phyloP scores from a whole-genome alignment of 2,329 filamentous ascomycete species.

The Penicillium sp. region DNA sequence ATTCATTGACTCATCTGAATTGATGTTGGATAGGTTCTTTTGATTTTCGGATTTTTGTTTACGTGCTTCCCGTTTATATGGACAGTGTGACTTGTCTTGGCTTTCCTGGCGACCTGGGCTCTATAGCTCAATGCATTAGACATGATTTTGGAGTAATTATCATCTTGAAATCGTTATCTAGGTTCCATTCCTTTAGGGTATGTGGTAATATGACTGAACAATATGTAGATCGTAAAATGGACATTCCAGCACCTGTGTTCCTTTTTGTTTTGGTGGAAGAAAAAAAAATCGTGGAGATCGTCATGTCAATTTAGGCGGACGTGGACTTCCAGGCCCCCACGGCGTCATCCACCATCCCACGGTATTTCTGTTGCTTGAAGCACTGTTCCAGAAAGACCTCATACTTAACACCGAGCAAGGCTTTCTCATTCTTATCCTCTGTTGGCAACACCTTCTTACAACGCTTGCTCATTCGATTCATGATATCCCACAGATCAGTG shows the following conservation, averaged over 20 bases:
- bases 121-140: not conserved
- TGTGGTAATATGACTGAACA: slow-evolving; percentile 8
- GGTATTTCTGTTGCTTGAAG: slow-evolving; percentile 77
- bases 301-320: slow-evolving; percentile 3
- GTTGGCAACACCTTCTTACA: slow-evolving; percentile 78
- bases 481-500: slow-evolving; percentile 90
- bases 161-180: not conserved
- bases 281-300: not conserved
- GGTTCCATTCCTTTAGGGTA: not conserved
- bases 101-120: not conserved
- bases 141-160: not conserved
- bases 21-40: slow-evolving; percentile 5
- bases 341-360: slow-evolving; percentile 70
- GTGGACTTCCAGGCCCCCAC: slow-evolving; percentile 44
- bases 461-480: slow-evolving; percentile 96
- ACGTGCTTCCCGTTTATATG: not conserved
- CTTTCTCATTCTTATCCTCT: slow-evolving; percentile 69
- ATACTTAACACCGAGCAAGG: slow-evolving; percentile 83
- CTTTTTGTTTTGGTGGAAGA: not conserved
- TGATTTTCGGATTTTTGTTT: not conserved
- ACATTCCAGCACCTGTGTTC: not conserved
- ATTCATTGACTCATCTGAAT: not conserved
- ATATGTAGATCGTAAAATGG: not conserved
- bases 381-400: slow-evolving; percentile 94
- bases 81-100: not conserved